These are phyloP conservation scores for Periglandula ipomoeae DNA, from an alignment of 2,329 filamentous ascomycete species.

Conservation along the genomic window DNA sequence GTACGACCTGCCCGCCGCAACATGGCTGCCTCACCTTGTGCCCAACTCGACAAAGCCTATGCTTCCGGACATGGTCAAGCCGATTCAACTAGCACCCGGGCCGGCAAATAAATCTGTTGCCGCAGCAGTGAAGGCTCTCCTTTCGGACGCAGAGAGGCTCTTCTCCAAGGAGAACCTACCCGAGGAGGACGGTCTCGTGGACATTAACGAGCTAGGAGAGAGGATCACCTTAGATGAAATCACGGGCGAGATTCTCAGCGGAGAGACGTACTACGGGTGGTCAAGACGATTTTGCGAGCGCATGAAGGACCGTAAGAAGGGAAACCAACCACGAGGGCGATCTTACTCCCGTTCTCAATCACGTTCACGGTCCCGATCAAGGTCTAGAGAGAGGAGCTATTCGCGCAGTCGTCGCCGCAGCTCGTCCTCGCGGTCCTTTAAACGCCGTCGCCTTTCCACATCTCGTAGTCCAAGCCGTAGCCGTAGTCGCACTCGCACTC, in stretches of 20 bases:
- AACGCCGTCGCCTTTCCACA: slow-evolving; percentile 19
- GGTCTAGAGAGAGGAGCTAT: slow-evolving; percentile 14
- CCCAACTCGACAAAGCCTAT: slow-evolving; percentile 70
- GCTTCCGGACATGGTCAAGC: slow-evolving; percentile 59
- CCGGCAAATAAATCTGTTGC: slow-evolving; percentile 59
- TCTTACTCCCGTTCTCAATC: slow-evolving; percentile 24
- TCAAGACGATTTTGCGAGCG: slow-evolving; percentile 70
- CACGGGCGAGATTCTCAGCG: slow-evolving; percentile 54
- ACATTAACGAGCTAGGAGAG: slow-evolving; percentile 71
- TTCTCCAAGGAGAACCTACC: slow-evolving; percentile 45
- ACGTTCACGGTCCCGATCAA: not conserved
- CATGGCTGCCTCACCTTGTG: slow-evolving; percentile 69
- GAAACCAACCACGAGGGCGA: slow-evolving; percentile 19
- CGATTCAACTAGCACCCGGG: slow-evolving; percentile 59
- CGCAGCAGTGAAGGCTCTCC: slow-evolving; percentile 58
- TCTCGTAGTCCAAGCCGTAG: slow-evolving; percentile 15
- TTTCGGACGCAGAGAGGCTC: slow-evolving; percentile 61
- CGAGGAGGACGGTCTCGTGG: slow-evolving; percentile 43
- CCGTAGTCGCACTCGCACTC: slow-evolving; percentile 14
- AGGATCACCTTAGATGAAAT: slow-evolving; percentile 53
- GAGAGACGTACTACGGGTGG: slow-evolving; percentile 84
- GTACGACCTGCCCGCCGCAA: slow-evolving; percentile 75
- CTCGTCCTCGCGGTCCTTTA: slow-evolving; percentile 21
- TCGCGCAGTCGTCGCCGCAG: slow-evolving; percentile 21
- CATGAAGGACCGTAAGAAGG: slow-evolving; percentile 53